These are phyloP conservation scores for Cucurbita ficifolia DNA, from an alignment of 306 rosid genomes.

Conservation along the genomic window DNA sequence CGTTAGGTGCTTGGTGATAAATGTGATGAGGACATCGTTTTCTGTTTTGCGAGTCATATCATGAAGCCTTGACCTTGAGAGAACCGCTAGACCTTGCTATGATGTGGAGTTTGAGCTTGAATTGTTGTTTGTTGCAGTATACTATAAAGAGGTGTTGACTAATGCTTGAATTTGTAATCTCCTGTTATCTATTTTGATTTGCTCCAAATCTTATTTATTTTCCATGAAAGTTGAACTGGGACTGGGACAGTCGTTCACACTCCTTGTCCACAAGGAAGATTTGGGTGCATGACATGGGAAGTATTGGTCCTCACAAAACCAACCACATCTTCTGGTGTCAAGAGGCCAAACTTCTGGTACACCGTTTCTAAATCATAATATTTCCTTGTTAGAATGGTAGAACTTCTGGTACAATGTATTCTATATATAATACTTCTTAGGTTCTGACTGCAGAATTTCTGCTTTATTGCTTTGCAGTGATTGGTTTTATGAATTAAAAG, in stretches of 20 bases:
- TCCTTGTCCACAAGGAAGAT: constrained; percentile 1
- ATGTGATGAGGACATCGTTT: neutral
- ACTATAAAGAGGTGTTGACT: neutral
- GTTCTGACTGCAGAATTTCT: neutral
- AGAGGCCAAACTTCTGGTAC: neutral
- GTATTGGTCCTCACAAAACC: neutral
- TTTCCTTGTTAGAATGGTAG: neutral
- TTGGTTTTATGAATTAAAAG: constrained; percentile 1
- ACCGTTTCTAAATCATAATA: neutral
- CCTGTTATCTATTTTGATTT: neutral
- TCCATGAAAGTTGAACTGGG: neutral
- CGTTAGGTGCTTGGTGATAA: neutral
- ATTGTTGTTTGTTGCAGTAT: constrained; percentile 3
- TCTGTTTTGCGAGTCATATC: constrained; percentile 4
- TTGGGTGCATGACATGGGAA: neutral
- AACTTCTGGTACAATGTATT: neutral
- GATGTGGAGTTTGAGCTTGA: constrained; percentile 3
- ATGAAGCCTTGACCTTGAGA: constrained; percentile 2
- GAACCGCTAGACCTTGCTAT: neutral
- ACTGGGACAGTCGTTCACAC: neutral
- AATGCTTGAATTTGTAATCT: neutral
- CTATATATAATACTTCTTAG: neutral
- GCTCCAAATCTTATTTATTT: neutral
- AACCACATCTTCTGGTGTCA: neutral
- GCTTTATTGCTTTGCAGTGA: neutral